Percentiles rank a stretch among this genome's conserved stretches.
These are phyloP conservation scores for Eurotiales sp. DNA, from an alignment of 2,329 filamentous ascomycete species.

Conservation along the genomic window DNA sequence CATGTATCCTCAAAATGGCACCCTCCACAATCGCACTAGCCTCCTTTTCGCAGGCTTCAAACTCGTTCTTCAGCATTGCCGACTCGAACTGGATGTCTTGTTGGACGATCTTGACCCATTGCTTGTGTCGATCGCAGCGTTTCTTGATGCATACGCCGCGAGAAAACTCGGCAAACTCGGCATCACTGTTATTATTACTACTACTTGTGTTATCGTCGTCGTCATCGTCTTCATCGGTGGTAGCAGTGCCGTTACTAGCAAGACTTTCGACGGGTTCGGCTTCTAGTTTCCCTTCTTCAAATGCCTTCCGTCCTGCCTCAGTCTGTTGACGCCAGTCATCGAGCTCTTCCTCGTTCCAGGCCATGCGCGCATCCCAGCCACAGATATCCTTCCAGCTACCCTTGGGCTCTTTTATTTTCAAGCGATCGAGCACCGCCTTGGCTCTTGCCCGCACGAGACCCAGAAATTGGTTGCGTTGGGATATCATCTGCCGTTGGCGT, in stretches of 20 bases:
- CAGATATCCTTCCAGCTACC: constrained; percentile 47
- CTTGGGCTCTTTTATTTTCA: constrained; percentile 44
- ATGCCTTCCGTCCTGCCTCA: constrained; percentile 34
- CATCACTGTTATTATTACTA: constrained; percentile 19
- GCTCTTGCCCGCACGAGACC: constrained; percentile 39
- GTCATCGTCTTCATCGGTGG: constrained; percentile 29
- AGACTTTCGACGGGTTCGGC: constrained; percentile 19
- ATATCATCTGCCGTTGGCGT: constrained; percentile 38
- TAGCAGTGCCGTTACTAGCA: constrained; percentile 15
- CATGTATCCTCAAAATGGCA: constrained; percentile 36
- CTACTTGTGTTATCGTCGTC: constrained; percentile 23
- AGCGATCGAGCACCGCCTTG: constrained; percentile 39
- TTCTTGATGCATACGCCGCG: constrained; percentile 47
- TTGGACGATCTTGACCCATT: constrained; percentile 46
- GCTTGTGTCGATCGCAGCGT: constrained; percentile 46
- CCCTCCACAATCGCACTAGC: constrained; percentile 41
- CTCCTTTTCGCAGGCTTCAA: constrained; percentile 38
- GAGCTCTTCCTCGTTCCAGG: constrained; percentile 49
- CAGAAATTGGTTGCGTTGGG: constrained; percentile 41
- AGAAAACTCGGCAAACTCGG: constrained; percentile 30
- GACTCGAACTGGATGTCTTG: constrained; percentile 44
- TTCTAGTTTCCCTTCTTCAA: constrained; percentile 36
- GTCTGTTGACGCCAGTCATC: constrained; percentile 41
- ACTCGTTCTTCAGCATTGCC: constrained; percentile 35
- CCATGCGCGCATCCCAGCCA: constrained; percentile 45